Percentiles rank a stretch among this genome's conserved stretches.
Conservation (phyloP, 2,329 filamentous ascomycete species). For the Hirsutella thompsonii region DNA sequence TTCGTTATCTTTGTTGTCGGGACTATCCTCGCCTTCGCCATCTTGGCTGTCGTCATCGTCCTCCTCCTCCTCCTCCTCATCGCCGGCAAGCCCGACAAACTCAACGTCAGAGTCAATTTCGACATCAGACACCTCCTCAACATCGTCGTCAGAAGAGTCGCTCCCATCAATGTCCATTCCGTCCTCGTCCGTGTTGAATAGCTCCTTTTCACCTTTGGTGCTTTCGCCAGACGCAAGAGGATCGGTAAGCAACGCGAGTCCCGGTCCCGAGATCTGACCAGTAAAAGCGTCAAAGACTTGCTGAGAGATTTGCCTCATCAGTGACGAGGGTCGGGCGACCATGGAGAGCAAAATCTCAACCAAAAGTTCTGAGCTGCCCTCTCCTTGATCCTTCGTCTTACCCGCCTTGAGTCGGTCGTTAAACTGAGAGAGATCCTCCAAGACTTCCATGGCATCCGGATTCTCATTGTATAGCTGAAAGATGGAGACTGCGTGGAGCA, state of each 20-base stretch:
- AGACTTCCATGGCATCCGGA: slow-evolving; percentile 67
- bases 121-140: slow-evolving; percentile 29
- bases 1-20: slow-evolving; percentile 27
- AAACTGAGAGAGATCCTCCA: slow-evolving; percentile 70
- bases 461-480: slow-evolving; percentile 87
- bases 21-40: slow-evolving; percentile 24
- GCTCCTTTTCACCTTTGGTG: slow-evolving; percentile 67
- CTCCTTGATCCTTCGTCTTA: slow-evolving; percentile 31
- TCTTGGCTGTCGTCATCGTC: slow-evolving; percentile 28
- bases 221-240: slow-evolving; percentile 72
- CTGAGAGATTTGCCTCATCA: slow-evolving; percentile 77
- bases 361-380: slow-evolving; percentile 54
- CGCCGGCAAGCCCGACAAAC: slow-evolving; percentile 28
- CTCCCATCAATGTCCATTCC: slow-evolving; percentile 39
- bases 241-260: slow-evolving; percentile 51
- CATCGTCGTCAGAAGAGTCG: slow-evolving; percentile 27
- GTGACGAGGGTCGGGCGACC: slow-evolving; percentile 68
- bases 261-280: slow-evolving; percentile 57
- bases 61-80: slow-evolving; percentile 30
- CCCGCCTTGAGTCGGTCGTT: slow-evolving; percentile 50
- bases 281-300: slow-evolving; percentile 82
- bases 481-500: slow-evolving; percentile 74
- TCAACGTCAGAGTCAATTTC: slow-evolving; percentile 36
- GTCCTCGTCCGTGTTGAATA: slow-evolving; percentile 62
- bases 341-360: slow-evolving; percentile 88